Base-by-base conservation (phyloP, 371 early-diverging fungal species). In the Syncephalastrum racemosum region DNA sequence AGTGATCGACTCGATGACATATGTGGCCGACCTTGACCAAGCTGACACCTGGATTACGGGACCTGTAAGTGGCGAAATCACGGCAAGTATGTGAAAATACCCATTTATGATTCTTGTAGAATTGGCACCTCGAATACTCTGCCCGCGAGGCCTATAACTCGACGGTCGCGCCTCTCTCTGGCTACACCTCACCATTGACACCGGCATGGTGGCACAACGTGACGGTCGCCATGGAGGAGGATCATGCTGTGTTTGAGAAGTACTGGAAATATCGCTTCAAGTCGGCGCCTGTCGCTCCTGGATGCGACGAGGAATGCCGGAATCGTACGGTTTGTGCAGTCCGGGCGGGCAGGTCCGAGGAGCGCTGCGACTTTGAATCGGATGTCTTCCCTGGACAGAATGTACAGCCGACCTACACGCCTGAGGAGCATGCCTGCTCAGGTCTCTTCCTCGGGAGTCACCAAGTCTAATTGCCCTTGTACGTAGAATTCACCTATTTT, bases 141-240 rank as follows among this genome's bases (percentile, higher is more conserved):
- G 82, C 84, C 18, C 62, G 74, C 47, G 55, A 79, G 31, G 63
- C 73, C 19, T 84, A 77, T 39, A 50, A 61, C 18, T 73, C 73
- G 45, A 59, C 61, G 5, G 8, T 40, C 14, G 77, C 74, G 10
- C 53, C 52, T 10, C 53, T 76, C 1, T 47, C 58, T 6, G 65
- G 55, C 16, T 51, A 66, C 13, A 59, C 58, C 18, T n/a, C 58
- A 0, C 82, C 84, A 0, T 47, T 84, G 40, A 62, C 70, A n/a
- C 70, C 85, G 2, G 59, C 65, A 8, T 84, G 85, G 85, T 84
- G 85, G 85, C 85, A 84, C 46, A 67, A 80, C 40, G 80, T 84
- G 0, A 79, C 82, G 2, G 56, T 59, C 15, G 69, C 66, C 14
- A 81, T 84, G 64, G 83, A 82, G 62, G 44, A 59, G 4, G 60